Evolutionary conservation across 1,284 basidiomycete genomes (phyloP), one percentile per base, ranked within the genome.

Genomic region (Cryptococcus depauperatus): DNA sequence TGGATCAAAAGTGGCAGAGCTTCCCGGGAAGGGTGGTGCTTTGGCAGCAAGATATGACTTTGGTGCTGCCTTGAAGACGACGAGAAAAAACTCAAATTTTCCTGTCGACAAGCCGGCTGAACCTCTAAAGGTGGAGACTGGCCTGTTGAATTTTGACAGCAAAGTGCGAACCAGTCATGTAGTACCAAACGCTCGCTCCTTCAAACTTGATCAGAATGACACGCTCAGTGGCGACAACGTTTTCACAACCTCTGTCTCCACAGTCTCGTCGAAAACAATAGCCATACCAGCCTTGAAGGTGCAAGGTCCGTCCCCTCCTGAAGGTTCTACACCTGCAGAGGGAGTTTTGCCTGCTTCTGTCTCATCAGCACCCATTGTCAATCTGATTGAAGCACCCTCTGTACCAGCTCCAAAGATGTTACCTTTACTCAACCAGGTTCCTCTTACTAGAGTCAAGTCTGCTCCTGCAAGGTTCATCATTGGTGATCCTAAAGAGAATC

Each of bases 21-120:
- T 55, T 6, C 53, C 55, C 10, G 61, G 42, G 29, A 54, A 52
- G 54, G 64, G 51, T 46, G 60, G 32, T 39, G 66, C 42, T 41
- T 58, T 66, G n/a, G 64, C 65, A 16, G 64, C 59, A 23, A 55
- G 70, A 39, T 78, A 78, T 64, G 75, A 77, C 59, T 77, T 77
- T 59, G 72, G 72, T 32, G 61, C 70, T 5, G 72, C 74, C 8
- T 64, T 77, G 46, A 74, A 74, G 55, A 65, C 55, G 16, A 35
- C 47, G 41, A 61, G 62, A 3, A 59, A 64, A 40, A 59, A 64
- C 41, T 59, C 58, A 37, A 51, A 56, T n/a, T 68, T 64, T 26
- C 64, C 64, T 1, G 47, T 46, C 3, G 37, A 43, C 5, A 9
- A 32, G 10, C 41, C 41, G 4, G 46, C 49, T 7, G 51, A 61